Base-by-base conservation (phyloP, 257 asterid genomes). In the Nicotiana knightiana region DNA sequence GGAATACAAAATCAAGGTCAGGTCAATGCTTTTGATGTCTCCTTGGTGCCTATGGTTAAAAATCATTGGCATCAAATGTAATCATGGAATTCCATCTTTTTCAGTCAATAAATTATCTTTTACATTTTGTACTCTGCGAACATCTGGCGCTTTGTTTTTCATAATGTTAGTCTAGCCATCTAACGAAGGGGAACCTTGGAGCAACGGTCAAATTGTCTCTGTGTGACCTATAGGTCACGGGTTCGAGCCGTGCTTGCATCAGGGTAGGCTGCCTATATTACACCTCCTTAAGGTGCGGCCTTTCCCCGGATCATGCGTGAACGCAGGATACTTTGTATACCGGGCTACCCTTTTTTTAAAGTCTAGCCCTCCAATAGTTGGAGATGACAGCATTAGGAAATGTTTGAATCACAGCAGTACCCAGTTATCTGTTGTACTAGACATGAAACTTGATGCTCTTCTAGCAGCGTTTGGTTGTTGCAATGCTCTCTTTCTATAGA, bases 101-200 rank as follows among this genome's bases (percentile, higher is more conserved):
- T 58, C 63, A 81, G 67, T 65, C 26, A 75, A 70, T 81, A 65
- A 64, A 58, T 61, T 12, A 54, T 85, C 57, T n/a, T 26, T 83
- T 21, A 33, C 28, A 17, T 80, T 55, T 80, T 80, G 43, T 80
- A 37, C 12, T 26, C 83, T 1, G 46, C 11, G 11, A 80, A 54
- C 24, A 26, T 63, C 43, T 97, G 97, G 93, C 32, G 43, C 88
- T 61, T 33, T 6, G 6, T 48, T 24, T 46, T 73, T 73, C 79
- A 73, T 48, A 24, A 48, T 43, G 7, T 6, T 18, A 0, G 26
- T 32, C 67, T 15, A 39, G 63, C 48, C 46, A 15, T 59, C 0
- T 30, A 30, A 30, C 2, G 32, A 30, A 30, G 32, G 32, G 32
- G 32, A 30, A 2, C 32, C 2, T 30, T 30, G 32, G 32, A 30